These are phyloP conservation scores for Houttuynia cordata DNA, from an alignment of 164 flowering plant species.

Conservation along the genomic window DNA sequence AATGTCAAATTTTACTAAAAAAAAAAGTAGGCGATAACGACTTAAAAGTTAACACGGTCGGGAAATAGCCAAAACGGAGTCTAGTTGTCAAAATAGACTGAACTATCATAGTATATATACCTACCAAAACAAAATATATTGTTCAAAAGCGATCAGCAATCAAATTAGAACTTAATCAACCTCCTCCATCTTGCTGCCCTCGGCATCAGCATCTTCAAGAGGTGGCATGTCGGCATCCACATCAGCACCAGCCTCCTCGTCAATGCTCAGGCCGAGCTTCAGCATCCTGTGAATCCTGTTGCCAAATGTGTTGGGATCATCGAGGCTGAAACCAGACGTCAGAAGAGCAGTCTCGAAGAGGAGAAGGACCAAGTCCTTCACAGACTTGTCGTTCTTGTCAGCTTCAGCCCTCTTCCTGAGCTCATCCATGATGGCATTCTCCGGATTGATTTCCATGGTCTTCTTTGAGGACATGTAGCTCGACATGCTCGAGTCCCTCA, in stretches of 20 bases:
- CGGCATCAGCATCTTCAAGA: constrained; percentile 5
- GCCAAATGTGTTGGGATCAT: constrained; percentile 48
- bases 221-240: constrained; percentile 5
- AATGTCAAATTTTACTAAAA: no score
- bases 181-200: constrained; percentile 10
- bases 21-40: no score
- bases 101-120: no score
- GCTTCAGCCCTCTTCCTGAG: constrained; percentile 56
- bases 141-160: no score
- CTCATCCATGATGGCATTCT: constrained; percentile 58
- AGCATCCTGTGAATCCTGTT: constrained; percentile 52
- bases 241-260: constrained; percentile 26
- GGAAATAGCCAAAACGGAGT: no score
- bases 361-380: constrained; percentile 44
- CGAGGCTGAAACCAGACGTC: constrained; percentile 53
- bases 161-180: constrained; percentile 4
- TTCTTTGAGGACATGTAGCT: constrained; percentile 69
- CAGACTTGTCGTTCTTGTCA: constrained; percentile 59
- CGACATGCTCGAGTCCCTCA: constrained; percentile 49
- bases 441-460: constrained; percentile 68
- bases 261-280: constrained; percentile 51
- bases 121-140: no score
- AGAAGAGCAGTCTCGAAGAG: constrained; percentile 50
- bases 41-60: no score
- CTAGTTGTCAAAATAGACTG: no score